Evolutionary conservation across 1,284 basidiomycete species (phyloP), one percentile per base, ranked within the genome.

Genomic region (Anthracocystis setariae): DNA sequence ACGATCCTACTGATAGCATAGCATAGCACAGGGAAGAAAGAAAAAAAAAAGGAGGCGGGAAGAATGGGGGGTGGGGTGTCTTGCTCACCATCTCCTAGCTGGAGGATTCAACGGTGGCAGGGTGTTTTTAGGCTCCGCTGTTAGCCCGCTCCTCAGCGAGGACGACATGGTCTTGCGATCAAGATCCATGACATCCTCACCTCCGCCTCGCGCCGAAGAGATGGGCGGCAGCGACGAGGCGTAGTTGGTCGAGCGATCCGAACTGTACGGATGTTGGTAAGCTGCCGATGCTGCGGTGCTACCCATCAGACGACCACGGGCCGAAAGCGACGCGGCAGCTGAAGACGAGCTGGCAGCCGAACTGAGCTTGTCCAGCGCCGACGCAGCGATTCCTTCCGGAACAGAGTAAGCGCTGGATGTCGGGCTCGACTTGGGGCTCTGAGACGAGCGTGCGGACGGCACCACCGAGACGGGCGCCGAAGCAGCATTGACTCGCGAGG

Each of bases 241-340:
- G 39, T 56, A 60, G 66, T 68, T 73, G 46, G 71, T 73, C 3
- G 66, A 69, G 4, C 71, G 65, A 25, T 73, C 71, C 35, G 71
- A 73, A 44, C 66, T 69, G 66, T 73, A 73, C 4, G 71, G 71
- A 23, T 73, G 71, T 35, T 69, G 66, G 37, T 68, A 73, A 25
- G 42, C 60, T 9, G 64, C 44, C 10, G 68, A 35, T 0, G 61
- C 39, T 8, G 35, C 43, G 10, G 59, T 51, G 48, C 54, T 53
- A 45, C 42, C 54, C 38, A 51, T 51, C 32, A 66, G 53, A 17
- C 71, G 61, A 15, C 63, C 62, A 10, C 65, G 65, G 17, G 69
- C 49, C 18, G 61, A 56, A 8, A 67, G 21, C 5, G 56, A 51
- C 4, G 69, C 37, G 5, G 69, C 46, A 9, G 61, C 37, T 23